Base-by-base conservation (phyloP, 2,329 filamentous ascomycete species). In the Pestalotiopsis sp. region DNA sequence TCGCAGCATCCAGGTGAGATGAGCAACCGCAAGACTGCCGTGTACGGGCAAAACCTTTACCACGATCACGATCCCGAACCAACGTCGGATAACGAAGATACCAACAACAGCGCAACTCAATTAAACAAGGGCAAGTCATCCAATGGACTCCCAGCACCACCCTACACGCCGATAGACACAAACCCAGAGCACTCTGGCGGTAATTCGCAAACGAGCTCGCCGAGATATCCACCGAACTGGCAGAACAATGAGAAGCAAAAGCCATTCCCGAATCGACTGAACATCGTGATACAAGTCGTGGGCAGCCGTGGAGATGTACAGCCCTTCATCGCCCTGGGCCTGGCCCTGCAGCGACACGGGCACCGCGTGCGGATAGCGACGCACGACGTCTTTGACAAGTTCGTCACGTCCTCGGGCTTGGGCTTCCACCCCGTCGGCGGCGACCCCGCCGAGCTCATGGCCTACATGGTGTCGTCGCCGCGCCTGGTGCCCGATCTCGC, bases 371-470 rank as follows among this genome's bases (percentile, higher is more conserved):
- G 92, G 39, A 81, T 95, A 57, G 92, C 92, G 5, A 95, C 93
- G 0, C 92, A 95, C 74, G 80, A 86, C 3, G 89, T 85, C 2
- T 95, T 95, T 73, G 84, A 89, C 72, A 78, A 83, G 0, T 93
- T 94, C 72, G 89, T 94, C 3, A 86, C 90, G 69, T 88, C 36
- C 0, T 90, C 90, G 76, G 91, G 86, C 0, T 84, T 95, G 14
- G 92, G 94, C 74, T 95, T 94, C 78, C 94, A 92, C 78, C 87
- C 82, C 70, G 92, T 94, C 65, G 91, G 92, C n/a, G 92, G 92
- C 2, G 91, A 94, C 76, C 92, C 92, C 1, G 87, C 90, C 1
- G 88, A 92, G 74, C 83, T 94, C 58, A 94, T 94, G 92, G 93
- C 94, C 2, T 82, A 81, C 70, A 82, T 82, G 81, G 81, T 82